A percentile compares a stretch with the other conserved stretches of the same genome.
Evolutionary conservation across 305 asterid species (phyloP).

Genomic region (Plantago coronopus): DNA sequence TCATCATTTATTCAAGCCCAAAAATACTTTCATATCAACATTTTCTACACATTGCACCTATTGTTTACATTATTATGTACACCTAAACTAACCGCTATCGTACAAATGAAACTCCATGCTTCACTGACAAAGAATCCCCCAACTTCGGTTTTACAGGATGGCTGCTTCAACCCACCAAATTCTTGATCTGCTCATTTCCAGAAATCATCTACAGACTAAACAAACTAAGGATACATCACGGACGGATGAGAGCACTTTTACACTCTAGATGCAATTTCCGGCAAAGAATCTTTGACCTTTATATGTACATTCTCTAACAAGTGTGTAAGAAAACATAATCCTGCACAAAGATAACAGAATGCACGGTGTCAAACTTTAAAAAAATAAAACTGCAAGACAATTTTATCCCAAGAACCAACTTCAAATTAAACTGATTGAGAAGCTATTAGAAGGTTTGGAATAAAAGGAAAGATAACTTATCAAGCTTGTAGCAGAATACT

Average conservation of each 20-base stretch:
- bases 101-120: conserved; percentile 30
- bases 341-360: conserved; percentile 17
- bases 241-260: conserved; percentile 10
- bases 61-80: conserved; percentile 21
- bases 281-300: conserved; percentile 36
- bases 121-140: conserved; percentile 5
- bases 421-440: not conserved
- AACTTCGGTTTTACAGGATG: not conserved
- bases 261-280: conserved; percentile 22
- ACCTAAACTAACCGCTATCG: conserved; percentile 27
- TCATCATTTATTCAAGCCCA: conserved; percentile 28
- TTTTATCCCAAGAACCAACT: not conserved
- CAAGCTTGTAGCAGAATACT: conserved; percentile 26
- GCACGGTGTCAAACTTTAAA: not conserved
- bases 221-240: conserved; percentile 5
- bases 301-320: conserved; percentile 31
- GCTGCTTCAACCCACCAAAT: conserved; percentile 13
- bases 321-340: conserved; percentile 23
- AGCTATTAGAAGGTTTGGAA: too few species aligned
- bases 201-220: conserved; percentile 1
- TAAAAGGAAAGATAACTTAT: too few species aligned
- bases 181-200: not conserved
- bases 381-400: too few species aligned
- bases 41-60: conserved; percentile 24
- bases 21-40: conserved; percentile 19